Evolutionary conservation across 2,329 filamentous ascomycete species (phyloP), one percentile per base, ranked within the genome.

Genomic region (Colletotrichum sojae): DNA sequence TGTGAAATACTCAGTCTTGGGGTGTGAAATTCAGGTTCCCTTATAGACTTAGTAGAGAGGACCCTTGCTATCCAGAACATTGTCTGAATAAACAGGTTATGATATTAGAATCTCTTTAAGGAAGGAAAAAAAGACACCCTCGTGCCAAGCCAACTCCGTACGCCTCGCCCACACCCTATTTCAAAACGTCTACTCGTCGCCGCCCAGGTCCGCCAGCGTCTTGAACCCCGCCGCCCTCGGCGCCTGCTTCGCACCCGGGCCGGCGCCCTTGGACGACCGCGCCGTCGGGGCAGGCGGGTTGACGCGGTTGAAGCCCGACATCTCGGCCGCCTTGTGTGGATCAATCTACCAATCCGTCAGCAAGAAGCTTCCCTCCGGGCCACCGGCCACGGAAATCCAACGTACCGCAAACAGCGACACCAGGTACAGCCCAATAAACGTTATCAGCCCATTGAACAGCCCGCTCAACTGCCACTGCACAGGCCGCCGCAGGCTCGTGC

Each of bases 401-500:
- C 86, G 65, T 82, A 86, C 88, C 76, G 88, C 86, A 72, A 91
- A 85, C n/a, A 92, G 78, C 4, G 88, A 90, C 8, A 83, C 83
- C 51, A 91, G 78, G 75, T 91, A 92, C 4, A 92, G 78, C 15
- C 88, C 89, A 53, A 91, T 80, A 70, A 91, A 89, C 6, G 82
- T 79, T 53, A 90, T 74, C 8, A 91, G 73, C 0, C 82, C 76
- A 73, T 86, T 84, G 57, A 90, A 64, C 22, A 90, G 72, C 59
- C 78, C 76, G 67, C 83, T 83, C 9, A 86, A 72, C 64, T 84
- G 31, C 57, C 75, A 72, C 27, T 75, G 75, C 67, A 72, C 46
- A 70, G 75, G 63, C 71, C 71, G 56, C 70, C 67, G 31, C 67
- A 69, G 65, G 25, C 67, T 67, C 55, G 62, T 65, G 16, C 72